These are phyloP conservation scores for Fusarium floridanum DNA, from an alignment of 2,329 filamentous ascomycete species.

Conservation along the genomic window DNA sequence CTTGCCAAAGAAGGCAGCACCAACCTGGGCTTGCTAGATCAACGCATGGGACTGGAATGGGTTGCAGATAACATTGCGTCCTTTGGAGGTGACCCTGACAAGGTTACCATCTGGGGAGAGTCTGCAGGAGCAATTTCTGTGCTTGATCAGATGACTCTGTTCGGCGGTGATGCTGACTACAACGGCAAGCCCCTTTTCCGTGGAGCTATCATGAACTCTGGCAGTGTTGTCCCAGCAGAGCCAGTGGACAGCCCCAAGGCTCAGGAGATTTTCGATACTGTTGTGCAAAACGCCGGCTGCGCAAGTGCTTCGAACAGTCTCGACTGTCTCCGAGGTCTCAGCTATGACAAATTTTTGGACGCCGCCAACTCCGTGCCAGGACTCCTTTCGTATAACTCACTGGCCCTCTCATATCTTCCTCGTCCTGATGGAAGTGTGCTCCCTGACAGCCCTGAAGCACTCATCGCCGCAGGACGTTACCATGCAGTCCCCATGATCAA, in stretches of 20 bases:
- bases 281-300: conserved; percentile 74
- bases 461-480: conserved; percentile 64
- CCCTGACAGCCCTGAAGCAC: conserved; percentile 71
- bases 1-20: conserved; percentile 74
- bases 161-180: conserved; percentile 79
- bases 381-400: conserved; percentile 74
- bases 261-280: conserved; percentile 73
- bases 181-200: conserved; percentile 82
- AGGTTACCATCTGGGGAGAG: conserved; percentile 85
- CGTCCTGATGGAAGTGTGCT: conserved; percentile 77
- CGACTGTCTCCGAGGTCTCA: conserved; percentile 72
- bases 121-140: conserved; percentile 80
- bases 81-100: conserved; percentile 84
- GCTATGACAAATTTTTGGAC: conserved; percentile 71
- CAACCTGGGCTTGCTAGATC: conserved; percentile 80
- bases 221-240: conserved; percentile 71
- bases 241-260: conserved; percentile 75
- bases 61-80: conserved; percentile 80
- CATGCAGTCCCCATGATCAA: conserved; percentile 66
- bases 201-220: conserved; percentile 83
- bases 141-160: conserved; percentile 81
- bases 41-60: conserved; percentile 80
- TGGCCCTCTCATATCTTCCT: conserved; percentile 80
- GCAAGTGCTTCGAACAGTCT: conserved; percentile 67
- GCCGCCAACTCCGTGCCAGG: conserved; percentile 79